Conservation (phyloP, 495 filamentous ascomycete species). For the Beverwykella pulmonaria region DNA sequence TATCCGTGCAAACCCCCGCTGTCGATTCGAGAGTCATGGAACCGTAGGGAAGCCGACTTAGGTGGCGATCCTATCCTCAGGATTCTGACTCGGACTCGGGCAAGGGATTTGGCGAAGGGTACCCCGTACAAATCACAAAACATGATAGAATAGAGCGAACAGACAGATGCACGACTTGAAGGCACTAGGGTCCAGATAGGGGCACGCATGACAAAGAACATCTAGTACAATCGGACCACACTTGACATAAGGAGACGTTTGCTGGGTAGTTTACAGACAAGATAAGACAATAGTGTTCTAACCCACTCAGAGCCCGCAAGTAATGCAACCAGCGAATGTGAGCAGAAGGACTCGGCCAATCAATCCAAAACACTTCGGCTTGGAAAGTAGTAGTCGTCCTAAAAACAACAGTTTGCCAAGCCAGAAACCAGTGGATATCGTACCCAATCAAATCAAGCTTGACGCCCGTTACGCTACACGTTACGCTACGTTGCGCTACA, state of each 20-base stretch:
- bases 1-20: background rate
- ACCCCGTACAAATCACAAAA: too few relatives aligned
- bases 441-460: background rate
- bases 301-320: background rate
- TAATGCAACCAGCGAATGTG: background rate
- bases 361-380: background rate
- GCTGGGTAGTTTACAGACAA: background rate
- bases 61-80: background rate
- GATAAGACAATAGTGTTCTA: background rate
- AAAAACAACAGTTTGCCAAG: slow-evolving; percentile 6
- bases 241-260: background rate
- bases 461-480: background rate
- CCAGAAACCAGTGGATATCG: slow-evolving; percentile 10
- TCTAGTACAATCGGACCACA: background rate
- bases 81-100: background rate
- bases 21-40: background rate
- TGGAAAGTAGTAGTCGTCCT: background rate
- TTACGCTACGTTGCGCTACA: too few relatives aligned
- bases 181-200: too few relatives aligned
- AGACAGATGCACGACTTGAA: too few relatives aligned
- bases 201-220: too few relatives aligned
- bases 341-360: background rate
- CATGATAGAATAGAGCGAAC: too few relatives aligned
- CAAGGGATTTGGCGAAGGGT: too few relatives aligned
- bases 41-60: background rate